Evolutionary conservation across 495 filamentous ascomycete species (phyloP), one percentile per base, ranked within the genome.

Genomic region (Glutinoglossum americanum): DNA sequence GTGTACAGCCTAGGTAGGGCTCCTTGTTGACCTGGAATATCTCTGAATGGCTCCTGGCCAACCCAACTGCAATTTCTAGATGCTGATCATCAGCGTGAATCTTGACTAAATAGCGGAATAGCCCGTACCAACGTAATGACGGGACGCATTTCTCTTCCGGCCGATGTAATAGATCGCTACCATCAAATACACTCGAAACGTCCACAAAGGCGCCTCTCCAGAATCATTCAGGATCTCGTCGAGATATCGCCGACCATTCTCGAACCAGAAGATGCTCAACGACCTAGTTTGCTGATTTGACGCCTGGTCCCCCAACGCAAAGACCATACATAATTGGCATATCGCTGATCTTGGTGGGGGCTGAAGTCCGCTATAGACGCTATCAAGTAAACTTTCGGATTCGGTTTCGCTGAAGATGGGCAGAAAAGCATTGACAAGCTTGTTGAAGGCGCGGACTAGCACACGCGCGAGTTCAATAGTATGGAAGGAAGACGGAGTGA

Each of bases 171-270:
- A 56, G 6, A 56, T 8, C 17, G 33, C 32, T 13, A 56, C 39
- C 54, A 56, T 56, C 33, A 56, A 39, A 56, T 39, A 56, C 19
- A 56, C 54, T 27, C 54, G 8, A 26, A 26, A 41, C 23, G 39
- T 56, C 54, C 54, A 56, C 30, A 39, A 17, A 5, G 33, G 21
- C 17, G 33, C 13, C 25, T 56, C 27, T 32, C 54, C 54, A 39
- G 33, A 23, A 30, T 56, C 54, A 21, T 56, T 56, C 32, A 56
- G 32, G 11, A 56, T 56, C 32, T 56, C 54, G n/a, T 56, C 54
- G 10, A 56, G 54, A 39, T 56, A 56, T 6, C 54, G 32, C n/a
- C 54, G 25, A 39, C 27, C 54, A 21, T 56, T 56, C 2, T 56
- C 54, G 19, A 56, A 56, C 54, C 54, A 56, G 54, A 56, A 56